These are phyloP conservation scores for Aureobasidium lini DNA, from an alignment of 2,329 filamentous ascomycete species.

Conservation along the genomic window DNA sequence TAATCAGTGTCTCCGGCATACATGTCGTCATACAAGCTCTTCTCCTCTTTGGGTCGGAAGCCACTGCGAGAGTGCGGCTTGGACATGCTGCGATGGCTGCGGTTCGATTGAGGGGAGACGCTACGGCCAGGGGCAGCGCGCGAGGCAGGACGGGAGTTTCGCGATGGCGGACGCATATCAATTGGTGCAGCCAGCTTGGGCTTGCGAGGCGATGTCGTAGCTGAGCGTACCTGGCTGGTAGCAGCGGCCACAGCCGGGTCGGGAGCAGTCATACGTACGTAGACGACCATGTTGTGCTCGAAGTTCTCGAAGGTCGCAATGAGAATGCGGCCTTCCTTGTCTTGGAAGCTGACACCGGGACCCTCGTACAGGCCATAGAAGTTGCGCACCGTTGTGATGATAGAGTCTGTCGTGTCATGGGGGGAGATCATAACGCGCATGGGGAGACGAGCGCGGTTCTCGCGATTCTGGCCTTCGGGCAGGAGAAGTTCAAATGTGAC, in stretches of 20 bases:
- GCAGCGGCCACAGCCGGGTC: slow-evolving; percentile 39
- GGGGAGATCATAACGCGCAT: slow-evolving; percentile 86
- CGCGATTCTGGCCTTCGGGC: slow-evolving; percentile 54
- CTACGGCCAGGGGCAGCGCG: slow-evolving; percentile 69
- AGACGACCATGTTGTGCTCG: slow-evolving; percentile 82
- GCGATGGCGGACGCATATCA: slow-evolving; percentile 54
- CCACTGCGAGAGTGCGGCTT: slow-evolving; percentile 48
- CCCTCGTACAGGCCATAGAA: slow-evolving; percentile 92
- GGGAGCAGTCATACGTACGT: slow-evolving; percentile 53
- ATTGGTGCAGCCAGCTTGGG: slow-evolving; percentile 57
- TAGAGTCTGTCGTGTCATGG: slow-evolving; percentile 94
- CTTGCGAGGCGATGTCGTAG: slow-evolving; percentile 39
- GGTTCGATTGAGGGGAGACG: slow-evolving; percentile 60
- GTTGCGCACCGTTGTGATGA: slow-evolving; percentile 97
- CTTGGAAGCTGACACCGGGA: slow-evolving; percentile 87
- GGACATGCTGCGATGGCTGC: slow-evolving; percentile 71
- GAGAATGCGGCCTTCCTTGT: slow-evolving; percentile 77
- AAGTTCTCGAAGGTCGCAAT: slow-evolving; percentile 98
- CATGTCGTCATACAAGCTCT: slow-evolving; percentile 45
- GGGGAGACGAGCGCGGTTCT: slow-evolving; percentile 67
- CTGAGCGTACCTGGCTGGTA: not conserved
- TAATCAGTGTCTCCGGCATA: slow-evolving; percentile 67
- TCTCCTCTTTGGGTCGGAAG: slow-evolving; percentile 16
- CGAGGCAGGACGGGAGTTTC: slow-evolving; percentile 61
- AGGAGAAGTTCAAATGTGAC: slow-evolving; percentile 73